Base-by-base conservation (phyloP, 176 grass and related monocot species). In the Coix lacrymajobi region DNA sequence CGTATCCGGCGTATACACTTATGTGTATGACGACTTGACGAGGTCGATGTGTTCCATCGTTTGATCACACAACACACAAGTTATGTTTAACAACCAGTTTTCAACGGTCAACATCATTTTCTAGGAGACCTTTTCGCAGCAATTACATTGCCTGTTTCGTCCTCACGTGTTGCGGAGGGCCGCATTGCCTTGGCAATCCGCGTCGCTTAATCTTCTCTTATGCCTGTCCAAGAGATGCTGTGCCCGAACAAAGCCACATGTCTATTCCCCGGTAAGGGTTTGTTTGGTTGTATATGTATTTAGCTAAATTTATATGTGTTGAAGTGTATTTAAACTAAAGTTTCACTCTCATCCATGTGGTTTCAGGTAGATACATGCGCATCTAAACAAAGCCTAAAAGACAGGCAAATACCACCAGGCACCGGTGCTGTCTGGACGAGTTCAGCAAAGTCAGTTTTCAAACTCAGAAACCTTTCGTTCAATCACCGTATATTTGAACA, bases 171-270 rank as follows among this genome's bases (percentile, higher is more conserved):
- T 26, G 41, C 30, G 32, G 32, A 54, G 51, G 63, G 43, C 13
- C 26, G 13, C 70, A 25, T 39, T 76, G 87, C 68, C n/a, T 68
- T 79, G 15, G 75, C 61, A 22, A 83, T 30, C 37, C 29, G 75
- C 76, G 14, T 84, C 75, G 57, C 66, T 65, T 63, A 57, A 84
- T 68, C 60, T 2, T 65, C 34, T 57, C 43, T 62, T 62, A n/a
- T 60, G 69, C 48, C 24, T 80, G 76, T 85, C 62, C 76, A 62
- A 61, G 11, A 36, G 45, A 38, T 67, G 3, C 46, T 30, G 20
- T 39, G 56, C 28, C 36, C 20, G 56, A 39, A 44, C 45, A 71
- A 73, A 39, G 25, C 45, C 45, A 66, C 46, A 66, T 66, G 34
- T 31, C 38, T 62, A 29, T 7, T 58, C n/a, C 33, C 2, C 0